Conservation (phyloP, 1,139 yeast genomes). For the Kurtzmaniella quercitrusa region DNA sequence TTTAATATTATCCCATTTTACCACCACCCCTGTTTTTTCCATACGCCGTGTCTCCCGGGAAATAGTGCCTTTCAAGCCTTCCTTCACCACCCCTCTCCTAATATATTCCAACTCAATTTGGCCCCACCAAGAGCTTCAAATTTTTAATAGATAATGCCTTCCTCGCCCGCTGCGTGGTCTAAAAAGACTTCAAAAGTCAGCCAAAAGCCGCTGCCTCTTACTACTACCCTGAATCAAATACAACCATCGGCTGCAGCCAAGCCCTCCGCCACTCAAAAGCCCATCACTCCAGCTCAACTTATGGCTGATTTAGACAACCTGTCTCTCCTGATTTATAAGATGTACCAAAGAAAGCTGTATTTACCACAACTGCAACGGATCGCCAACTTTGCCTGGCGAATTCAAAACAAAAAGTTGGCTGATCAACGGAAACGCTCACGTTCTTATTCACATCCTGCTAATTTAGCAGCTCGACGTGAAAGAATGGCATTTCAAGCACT, state of each 20-base stretch:
- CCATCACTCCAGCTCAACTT: conserved; percentile 9
- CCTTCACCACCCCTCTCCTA: no score
- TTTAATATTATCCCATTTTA: background rate
- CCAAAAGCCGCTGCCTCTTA: background rate
- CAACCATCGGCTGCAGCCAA: background rate
- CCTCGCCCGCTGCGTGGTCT: background rate
- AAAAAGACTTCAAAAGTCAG: background rate
- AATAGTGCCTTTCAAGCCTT: no score
- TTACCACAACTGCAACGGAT: conserved; percentile 44
- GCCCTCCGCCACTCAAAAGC: background rate
- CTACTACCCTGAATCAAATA: background rate
- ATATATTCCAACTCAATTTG: background rate
- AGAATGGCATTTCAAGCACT: no score
- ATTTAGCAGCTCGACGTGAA: background rate
- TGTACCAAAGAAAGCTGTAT: conserved; percentile 41
- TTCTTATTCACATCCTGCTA: background rate
- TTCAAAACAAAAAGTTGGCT: conserved; percentile 34
- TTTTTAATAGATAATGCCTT: background rate
- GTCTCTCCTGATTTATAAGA: conserved; percentile 33
- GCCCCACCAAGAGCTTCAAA: background rate
- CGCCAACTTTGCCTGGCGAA: conserved; percentile 46
- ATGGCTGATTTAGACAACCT: conserved; percentile 30
- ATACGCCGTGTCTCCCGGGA: no score
- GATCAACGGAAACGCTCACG: background rate
- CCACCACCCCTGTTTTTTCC: background rate